Conservation (phyloP, 371 early-diverging fungal genomes). For the Syncephalastrum monosporum region DNA sequence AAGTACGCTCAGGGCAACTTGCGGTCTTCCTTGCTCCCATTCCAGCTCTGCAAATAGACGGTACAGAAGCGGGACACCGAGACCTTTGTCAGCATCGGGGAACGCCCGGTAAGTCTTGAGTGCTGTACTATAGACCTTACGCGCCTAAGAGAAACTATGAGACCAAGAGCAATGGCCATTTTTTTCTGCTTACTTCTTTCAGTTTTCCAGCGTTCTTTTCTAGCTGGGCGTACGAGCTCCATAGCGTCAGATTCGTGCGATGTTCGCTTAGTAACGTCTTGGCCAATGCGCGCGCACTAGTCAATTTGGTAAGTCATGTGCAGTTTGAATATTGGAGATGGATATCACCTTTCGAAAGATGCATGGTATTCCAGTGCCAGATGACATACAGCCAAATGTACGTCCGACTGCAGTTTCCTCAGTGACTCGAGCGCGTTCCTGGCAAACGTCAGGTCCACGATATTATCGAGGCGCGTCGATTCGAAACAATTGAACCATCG, state of each 20-base stretch:
- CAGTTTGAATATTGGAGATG: background rate
- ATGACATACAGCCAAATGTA: conserved; percentile 40
- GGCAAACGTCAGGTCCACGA: background rate
- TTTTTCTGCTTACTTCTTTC: conserved; percentile 25
- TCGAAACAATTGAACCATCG: conserved; percentile 41
- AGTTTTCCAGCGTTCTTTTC: conserved; percentile 43
- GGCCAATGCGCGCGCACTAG: conserved; percentile 57
- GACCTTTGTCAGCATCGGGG: conserved; percentile 35
- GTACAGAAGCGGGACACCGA: conserved; percentile 46
- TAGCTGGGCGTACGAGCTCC: conserved; percentile 70
- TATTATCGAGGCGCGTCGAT: conserved; percentile 15
- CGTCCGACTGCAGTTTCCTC: conserved; percentile 22
- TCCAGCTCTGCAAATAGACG: conserved; percentile 60
- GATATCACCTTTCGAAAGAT: conserved; percentile 33
- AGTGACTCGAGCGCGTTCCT: conserved; percentile 54
- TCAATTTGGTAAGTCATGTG: conserved; percentile 3
- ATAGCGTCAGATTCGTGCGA: conserved; percentile 57
- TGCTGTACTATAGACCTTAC: conserved; percentile 64
- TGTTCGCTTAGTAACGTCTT: conserved; percentile 58
- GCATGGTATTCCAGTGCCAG: conserved; percentile 49
- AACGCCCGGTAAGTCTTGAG: conserved; percentile 51
- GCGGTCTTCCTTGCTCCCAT: conserved; percentile 38
- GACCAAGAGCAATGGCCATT: conserved; percentile 1
- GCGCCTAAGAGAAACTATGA: conserved; percentile 45
- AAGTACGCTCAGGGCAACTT: conserved; percentile 53